These are phyloP conservation scores for Boletus fagicola DNA, from an alignment of 768 basidiomycete species.

Conservation along the genomic window DNA sequence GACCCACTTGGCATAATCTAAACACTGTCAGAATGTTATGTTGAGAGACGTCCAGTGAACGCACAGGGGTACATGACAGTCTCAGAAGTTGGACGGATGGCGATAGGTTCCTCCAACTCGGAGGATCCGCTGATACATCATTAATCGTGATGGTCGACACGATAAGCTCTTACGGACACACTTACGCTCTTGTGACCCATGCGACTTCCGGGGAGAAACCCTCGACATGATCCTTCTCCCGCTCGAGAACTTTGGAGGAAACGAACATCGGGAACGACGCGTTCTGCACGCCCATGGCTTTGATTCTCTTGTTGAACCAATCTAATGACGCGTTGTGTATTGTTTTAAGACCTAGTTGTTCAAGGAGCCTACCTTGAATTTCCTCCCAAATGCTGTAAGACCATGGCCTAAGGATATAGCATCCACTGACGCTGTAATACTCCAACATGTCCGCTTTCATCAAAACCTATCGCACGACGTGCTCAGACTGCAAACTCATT, in stretches of 20 bases:
- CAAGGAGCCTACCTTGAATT: conserved; percentile 68
- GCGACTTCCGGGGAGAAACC: conserved; percentile 99
- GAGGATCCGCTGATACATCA: conserved; percentile 65
- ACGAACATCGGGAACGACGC: conserved; percentile 99
- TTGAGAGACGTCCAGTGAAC: conserved; percentile 26
- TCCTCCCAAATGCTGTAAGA: conserved; percentile 96
- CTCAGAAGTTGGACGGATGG: conserved; percentile 97
- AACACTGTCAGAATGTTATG: not conserved
- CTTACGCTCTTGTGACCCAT: conserved; percentile 98
- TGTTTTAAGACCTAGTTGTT: not conserved
- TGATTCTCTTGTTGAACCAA: conserved; percentile 94
- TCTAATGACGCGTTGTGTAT: conserved; percentile 41
- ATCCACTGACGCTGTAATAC: conserved; percentile 98
- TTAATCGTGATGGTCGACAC: not conserved
- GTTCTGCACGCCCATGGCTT: conserved; percentile 93
- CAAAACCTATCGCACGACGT: conserved; percentile 62
- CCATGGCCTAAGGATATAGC: conserved; percentile 98
- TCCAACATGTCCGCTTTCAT: conserved; percentile 99
- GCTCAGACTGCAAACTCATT: conserved; percentile 5
- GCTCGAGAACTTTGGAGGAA: conserved; percentile 85
- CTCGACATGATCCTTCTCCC: conserved; percentile 98
- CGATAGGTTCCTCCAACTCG: conserved; percentile 95
- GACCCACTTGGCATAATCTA: conserved; percentile 99
- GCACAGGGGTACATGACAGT: conserved; percentile 99
- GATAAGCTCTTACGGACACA: conserved; percentile 12